A percentile compares a stretch with the other conserved stretches of the same genome.
Conservation (phyloP, 306 rosid species). For the Rosa multiflora region DNA sequence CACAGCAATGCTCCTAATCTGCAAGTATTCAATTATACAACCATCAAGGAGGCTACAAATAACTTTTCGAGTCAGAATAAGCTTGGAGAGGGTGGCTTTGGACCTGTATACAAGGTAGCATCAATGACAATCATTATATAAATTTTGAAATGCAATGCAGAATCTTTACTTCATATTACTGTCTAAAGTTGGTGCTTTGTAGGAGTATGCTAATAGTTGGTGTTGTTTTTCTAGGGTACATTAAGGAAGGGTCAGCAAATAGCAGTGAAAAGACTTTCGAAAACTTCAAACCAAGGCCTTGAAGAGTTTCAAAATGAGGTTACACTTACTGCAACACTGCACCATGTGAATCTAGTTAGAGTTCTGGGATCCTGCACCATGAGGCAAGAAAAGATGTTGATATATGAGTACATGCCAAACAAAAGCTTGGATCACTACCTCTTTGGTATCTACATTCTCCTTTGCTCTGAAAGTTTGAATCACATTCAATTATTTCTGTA, state of each 20-base stretch:
- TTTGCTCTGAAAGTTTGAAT: not conserved
- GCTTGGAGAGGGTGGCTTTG: slow-evolving; percentile 60
- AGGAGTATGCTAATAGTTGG: not conserved
- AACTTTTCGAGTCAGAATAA: slow-evolving; percentile 44
- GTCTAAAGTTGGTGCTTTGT: not conserved
- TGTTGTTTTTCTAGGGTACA: slow-evolving; percentile 36
- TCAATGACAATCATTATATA: not conserved
- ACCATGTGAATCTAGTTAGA: slow-evolving; percentile 56
- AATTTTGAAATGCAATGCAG: not conserved
- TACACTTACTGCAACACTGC: slow-evolving; percentile 46
- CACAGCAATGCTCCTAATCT: slow-evolving; percentile 28
- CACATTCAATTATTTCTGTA: not conserved
- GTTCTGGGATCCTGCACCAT: slow-evolving; percentile 48
- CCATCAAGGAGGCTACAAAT: slow-evolving; percentile 46
- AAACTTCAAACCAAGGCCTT: slow-evolving; percentile 47
- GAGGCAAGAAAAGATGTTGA: slow-evolving; percentile 45
- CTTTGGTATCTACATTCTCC: slow-evolving; percentile 30
- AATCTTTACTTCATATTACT: not conserved
- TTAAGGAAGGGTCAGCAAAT: slow-evolving; percentile 43
- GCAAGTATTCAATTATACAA: slow-evolving; percentile 36
- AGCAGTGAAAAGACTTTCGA: slow-evolving; percentile 53
- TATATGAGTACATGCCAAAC: slow-evolving; percentile 53
- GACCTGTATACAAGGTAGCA: slow-evolving; percentile 50
- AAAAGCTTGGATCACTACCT: slow-evolving; percentile 53
- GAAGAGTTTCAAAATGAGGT: slow-evolving; percentile 46